Evolutionary conservation across 176 grass and related monocot genomes (phyloP), one percentile per base, ranked within the genome.

Genomic region (Chrysopogon serrulatus): DNA sequence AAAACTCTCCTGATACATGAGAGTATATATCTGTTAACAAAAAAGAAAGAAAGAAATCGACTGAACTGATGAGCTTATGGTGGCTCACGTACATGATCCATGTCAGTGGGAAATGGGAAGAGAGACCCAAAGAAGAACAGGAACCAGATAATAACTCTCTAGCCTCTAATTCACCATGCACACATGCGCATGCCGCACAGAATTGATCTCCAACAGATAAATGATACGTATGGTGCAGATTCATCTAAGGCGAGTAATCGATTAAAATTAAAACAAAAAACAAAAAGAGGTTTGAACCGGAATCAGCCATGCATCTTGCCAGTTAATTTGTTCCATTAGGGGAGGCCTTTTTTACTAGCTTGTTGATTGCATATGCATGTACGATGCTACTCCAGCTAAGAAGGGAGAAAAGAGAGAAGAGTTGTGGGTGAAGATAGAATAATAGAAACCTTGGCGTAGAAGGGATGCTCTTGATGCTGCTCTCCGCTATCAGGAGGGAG

Each of bases 381-480:
- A 77, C 39, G 79, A n/a, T n/a, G n/a, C n/a, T n/a, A n/a, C n/a
- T n/a, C n/a, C n/a, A n/a, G n/a, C n/a, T n/a, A 74, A 21, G 7
- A 67, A 44, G 10, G n/a, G 26, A 62, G 6, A 59, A 32, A 10
- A 56, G 16, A 14, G 24, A n/a, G n/a, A n/a, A n/a, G n/a, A 47
- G 18, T 17, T 48, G 73, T 40, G 3, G 61, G 30, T 62, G 24
- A 28, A 62, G 61, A 31, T 16, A 54, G 18, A 31, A 65, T n/a
- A n/a, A 79, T 59, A 79, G 56, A 27, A 31, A 87, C 87, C 82
- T 85, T 81, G 51, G 90, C 37, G 73, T 73, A 59, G 63, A 84
- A 40, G 65, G 67, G 70, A 64, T 78, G 63, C 26, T 75, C 17
- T 71, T 79, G 44, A n/a, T n/a, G n/a, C 19, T 79, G 4, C 10